Conservation (phyloP, 192 early-diverging fungal species). For the Dissophora ornata region DNA sequence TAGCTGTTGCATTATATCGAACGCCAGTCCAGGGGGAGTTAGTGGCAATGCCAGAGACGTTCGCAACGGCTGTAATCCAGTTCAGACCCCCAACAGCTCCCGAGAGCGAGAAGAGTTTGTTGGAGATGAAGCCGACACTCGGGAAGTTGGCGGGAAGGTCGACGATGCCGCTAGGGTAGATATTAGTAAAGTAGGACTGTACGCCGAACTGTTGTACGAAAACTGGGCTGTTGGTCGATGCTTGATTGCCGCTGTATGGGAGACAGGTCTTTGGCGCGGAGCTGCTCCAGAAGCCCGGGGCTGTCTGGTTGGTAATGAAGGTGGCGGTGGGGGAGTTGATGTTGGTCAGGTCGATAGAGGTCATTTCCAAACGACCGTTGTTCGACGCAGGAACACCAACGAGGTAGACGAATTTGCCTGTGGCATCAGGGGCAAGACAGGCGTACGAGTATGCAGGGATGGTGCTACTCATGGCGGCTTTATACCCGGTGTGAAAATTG, state of each 20-base stretch:
- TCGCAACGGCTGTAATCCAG: constrained; percentile 20
- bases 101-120: constrained; percentile 23
- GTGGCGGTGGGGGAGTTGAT: constrained; percentile 29
- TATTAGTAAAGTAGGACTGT: constrained; percentile 27
- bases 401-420: constrained; percentile 17
- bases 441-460: constrained; percentile 27
- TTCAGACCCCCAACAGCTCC: constrained; percentile 18
- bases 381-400: constrained; percentile 11
- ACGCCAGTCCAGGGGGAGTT: constrained; percentile 24
- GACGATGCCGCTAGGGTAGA: constrained; percentile 21
- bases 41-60: constrained; percentile 1
- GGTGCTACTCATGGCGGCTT: constrained; percentile 16
- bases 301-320: constrained; percentile 3
- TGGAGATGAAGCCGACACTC: constrained; percentile 5
- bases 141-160: constrained; percentile 9
- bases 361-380: constrained; percentile 31
- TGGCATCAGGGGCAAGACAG: constrained; percentile 19
- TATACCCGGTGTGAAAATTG: neutral
- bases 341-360: constrained; percentile 21
- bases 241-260: constrained; percentile 14
- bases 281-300: constrained; percentile 7
- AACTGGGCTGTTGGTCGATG: constrained; percentile 16
- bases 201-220: constrained; percentile 27
- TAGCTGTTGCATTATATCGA: constrained; percentile 18
- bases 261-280: constrained; percentile 21